A percentile compares a stretch with the other conserved stretches of the same genome.
phyloP scores from a whole-genome alignment of 2,329 filamentous ascomycete species.

The Colletotrichum noveboracense region DNA sequence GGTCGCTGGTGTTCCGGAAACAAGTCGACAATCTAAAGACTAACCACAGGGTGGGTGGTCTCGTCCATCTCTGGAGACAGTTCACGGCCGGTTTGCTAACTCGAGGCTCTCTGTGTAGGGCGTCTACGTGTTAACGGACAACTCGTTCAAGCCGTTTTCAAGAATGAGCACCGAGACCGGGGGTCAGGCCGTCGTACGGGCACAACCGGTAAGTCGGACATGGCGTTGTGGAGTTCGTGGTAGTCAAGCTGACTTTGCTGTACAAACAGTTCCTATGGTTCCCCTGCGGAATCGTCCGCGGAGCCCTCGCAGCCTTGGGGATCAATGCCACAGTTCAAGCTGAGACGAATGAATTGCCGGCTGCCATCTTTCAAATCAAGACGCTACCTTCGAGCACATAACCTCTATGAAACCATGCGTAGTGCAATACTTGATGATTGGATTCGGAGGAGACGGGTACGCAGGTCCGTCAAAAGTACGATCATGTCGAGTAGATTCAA shows the following conservation, averaged over 20 bases:
- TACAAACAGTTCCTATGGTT: constrained; percentile 87
- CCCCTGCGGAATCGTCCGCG: constrained; percentile 89
- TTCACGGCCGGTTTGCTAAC: neutral
- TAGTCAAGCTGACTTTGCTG: neutral
- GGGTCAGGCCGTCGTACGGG: constrained; percentile 73
- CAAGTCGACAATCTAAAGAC: constrained; percentile 99
- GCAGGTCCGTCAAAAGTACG: neutral
- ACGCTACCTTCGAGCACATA: constrained; percentile 73
- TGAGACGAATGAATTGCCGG: constrained; percentile 84
- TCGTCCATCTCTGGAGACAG: neutral
- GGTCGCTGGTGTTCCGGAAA: constrained; percentile 93
- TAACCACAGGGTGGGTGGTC: constrained; percentile 76
- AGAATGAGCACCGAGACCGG: constrained; percentile 86
- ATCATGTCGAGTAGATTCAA: neutral
- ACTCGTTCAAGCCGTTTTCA: constrained; percentile 84
- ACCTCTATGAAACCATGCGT: constrained; percentile 1
- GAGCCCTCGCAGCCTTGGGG: constrained; percentile 89
- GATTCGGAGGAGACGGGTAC: neutral
- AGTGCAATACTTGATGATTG: neutral
- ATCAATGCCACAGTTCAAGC: constrained; percentile 91
- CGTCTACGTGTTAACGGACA: constrained; percentile 95
- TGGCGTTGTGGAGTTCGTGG: neutral
- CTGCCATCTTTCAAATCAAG: constrained; percentile 95
- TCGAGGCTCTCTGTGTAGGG: constrained; percentile 57
- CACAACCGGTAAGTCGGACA: constrained; percentile 73